A percentile compares a stretch with the other conserved stretches of the same genome.
Conservation (phyloP, 2,329 filamentous ascomycete genomes). For the Scortechinia acanthostroma region DNA sequence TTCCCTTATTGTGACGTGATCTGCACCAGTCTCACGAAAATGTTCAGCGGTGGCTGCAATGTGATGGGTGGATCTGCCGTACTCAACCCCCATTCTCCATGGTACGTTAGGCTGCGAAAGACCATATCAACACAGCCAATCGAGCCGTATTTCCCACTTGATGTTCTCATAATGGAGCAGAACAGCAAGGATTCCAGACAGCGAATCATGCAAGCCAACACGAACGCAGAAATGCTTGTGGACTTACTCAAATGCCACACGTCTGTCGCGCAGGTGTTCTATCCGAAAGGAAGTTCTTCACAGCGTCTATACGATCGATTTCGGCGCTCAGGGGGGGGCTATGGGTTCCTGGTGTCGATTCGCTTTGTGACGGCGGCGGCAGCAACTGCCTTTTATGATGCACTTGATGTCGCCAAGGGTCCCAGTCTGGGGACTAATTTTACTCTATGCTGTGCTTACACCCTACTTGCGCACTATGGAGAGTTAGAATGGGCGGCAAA, state of each 20-base stretch:
- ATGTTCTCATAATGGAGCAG: conserved; percentile 87
- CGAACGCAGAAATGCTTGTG: conserved; percentile 77
- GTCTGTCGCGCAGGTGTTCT: conserved; percentile 72
- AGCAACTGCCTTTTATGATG: conserved; percentile 78
- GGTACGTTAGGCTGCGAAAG: too few relatives aligned
- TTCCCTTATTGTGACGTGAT: conserved; percentile 83
- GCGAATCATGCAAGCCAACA: conserved; percentile 77
- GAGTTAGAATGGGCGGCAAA: conserved; percentile 85
- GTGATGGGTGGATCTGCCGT: conserved; percentile 85
- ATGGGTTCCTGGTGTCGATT: conserved; percentile 81
- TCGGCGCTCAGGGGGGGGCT: conserved; percentile 68
- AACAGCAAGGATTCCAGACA: conserved; percentile 88
- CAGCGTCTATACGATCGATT: conserved; percentile 72
- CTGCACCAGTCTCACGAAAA: conserved; percentile 90
- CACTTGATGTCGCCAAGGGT: conserved; percentile 80
- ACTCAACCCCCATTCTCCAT: conserved; percentile 38
- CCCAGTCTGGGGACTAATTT: conserved; percentile 96
- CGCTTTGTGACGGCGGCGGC: conserved; percentile 67
- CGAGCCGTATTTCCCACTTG: conserved; percentile 81
- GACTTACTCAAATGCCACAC: conserved; percentile 55
- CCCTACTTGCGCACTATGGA: conserved; percentile 80
- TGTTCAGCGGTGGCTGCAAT: conserved; percentile 95
- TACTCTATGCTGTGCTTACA: conserved; percentile 84
- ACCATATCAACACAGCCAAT: conserved; percentile 50
- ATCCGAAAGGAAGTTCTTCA: conserved; percentile 73